These are phyloP conservation scores for Thielaviopsis populi DNA, from an alignment of 2,329 filamentous ascomycete species.

Conservation along the genomic window DNA sequence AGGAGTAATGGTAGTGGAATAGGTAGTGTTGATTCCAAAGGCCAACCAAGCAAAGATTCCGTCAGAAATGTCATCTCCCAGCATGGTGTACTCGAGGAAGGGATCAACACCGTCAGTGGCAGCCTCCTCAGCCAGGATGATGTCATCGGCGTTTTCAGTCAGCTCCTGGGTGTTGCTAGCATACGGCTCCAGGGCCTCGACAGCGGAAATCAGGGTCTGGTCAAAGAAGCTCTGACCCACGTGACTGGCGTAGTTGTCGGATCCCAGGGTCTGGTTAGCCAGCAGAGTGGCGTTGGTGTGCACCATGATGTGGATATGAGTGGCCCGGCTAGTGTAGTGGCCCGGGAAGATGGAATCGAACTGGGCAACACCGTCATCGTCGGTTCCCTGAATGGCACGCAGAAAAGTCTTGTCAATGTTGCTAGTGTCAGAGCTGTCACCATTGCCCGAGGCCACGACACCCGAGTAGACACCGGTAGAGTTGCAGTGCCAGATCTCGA, in stretches of 20 bases:
- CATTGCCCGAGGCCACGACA: slow-evolving; percentile 25
- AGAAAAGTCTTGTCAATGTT: slow-evolving; percentile 26
- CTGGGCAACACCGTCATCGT: slow-evolving; percentile 27
- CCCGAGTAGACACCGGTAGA: slow-evolving; percentile 32
- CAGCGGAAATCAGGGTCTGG: slow-evolving; percentile 35
- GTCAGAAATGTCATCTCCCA: slow-evolving; percentile 37
- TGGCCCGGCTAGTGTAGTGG: slow-evolving; percentile 29
- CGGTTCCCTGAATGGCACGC: slow-evolving; percentile 28
- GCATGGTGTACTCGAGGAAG: slow-evolving; percentile 40
- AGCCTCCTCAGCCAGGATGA: slow-evolving; percentile 32
- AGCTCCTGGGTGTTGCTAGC: slow-evolving; percentile 28
- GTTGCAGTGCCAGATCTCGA: slow-evolving; percentile 34
- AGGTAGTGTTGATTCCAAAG: slow-evolving; percentile 31
- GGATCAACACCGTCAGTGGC: slow-evolving; percentile 38
- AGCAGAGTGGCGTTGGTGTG: slow-evolving; percentile 25
- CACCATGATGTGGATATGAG: slow-evolving; percentile 28
- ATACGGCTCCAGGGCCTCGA: slow-evolving; percentile 34
- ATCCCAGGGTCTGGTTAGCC: slow-evolving; percentile 35
- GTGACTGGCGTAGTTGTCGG: slow-evolving; percentile 36
- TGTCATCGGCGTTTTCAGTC: slow-evolving; percentile 37
- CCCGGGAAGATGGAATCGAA: slow-evolving; percentile 32
- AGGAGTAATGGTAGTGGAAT: slow-evolving; percentile 20
- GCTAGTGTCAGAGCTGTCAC: slow-evolving; percentile 21
- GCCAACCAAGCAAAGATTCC: slow-evolving; percentile 41
- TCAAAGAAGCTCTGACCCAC: slow-evolving; percentile 51